A percentile compares a stretch with the other conserved stretches of the same genome.
These are phyloP conservation scores for Kentomonas sorsogonicus DNA, from an alignment of 208 protist species.

Conservation along the genomic window DNA sequence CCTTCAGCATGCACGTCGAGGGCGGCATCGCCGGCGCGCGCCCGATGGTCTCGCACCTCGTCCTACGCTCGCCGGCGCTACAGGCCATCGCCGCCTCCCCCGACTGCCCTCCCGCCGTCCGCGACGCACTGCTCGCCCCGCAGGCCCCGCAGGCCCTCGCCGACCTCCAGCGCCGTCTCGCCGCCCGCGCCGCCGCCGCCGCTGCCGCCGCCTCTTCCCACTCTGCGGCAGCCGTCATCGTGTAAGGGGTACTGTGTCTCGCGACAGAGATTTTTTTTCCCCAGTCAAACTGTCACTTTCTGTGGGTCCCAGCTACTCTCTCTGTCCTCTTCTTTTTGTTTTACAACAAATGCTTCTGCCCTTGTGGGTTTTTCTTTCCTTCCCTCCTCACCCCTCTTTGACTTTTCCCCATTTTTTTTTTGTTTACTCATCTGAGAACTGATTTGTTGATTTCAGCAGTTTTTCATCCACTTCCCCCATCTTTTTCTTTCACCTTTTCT, in stretches of 20 bases:
- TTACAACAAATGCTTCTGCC: neutral
- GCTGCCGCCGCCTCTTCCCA: too few relatives aligned
- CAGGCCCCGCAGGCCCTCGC: conserved; percentile 51
- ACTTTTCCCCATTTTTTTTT: conserved; percentile 10
- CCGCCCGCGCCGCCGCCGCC: too few relatives aligned
- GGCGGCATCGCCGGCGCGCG: conserved; percentile 11
- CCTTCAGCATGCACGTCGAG: conserved; percentile 56
- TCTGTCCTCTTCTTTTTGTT: neutral
- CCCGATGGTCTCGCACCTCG: conserved; percentile 59
- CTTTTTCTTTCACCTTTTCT: conserved; percentile 3
- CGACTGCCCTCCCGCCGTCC: conserved; percentile 26
- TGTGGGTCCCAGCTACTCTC: neutral
- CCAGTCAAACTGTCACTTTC: conserved; percentile 11
- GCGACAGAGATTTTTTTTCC: too few relatives aligned
- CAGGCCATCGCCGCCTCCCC: conserved; percentile 6
- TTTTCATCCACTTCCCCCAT: too few relatives aligned
- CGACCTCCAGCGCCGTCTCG: conserved; percentile 45
- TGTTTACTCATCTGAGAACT: too few relatives aligned
- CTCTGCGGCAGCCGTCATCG: too few relatives aligned
- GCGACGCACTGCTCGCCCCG: conserved; percentile 20
- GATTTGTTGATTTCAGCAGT: too few relatives aligned
- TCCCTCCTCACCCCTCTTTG: conserved; percentile 1
- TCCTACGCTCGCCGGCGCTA: conserved; percentile 40
- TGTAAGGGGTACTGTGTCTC: too few relatives aligned
- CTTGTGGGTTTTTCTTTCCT: conserved; percentile 12